Percentiles rank a stretch among this genome's conserved stretches.
Evolutionary conservation across 257 asterid genomes (phyloP).

Genomic region (Knoxia roxburghii): DNA sequence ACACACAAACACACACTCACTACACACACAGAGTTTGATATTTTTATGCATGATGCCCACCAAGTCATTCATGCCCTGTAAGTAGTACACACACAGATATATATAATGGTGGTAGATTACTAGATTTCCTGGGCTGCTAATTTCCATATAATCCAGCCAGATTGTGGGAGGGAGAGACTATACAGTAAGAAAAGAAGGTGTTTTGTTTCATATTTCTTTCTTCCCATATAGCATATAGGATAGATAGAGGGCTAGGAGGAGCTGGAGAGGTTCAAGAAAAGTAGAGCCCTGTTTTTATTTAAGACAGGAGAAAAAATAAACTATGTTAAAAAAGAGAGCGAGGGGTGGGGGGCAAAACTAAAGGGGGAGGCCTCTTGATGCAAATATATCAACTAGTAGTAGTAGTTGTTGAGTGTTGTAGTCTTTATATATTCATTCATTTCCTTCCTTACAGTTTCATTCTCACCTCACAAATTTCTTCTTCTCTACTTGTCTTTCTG

Average conservation of each 20-base stretch:
- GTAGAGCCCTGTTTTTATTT: conserved; percentile 28
- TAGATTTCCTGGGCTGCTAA: neutral
- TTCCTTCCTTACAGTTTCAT: conserved; percentile 18
- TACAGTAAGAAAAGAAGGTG: no score
- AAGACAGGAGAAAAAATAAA: conserved; percentile 18
- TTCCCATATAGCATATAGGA: no score
- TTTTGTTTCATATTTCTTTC: neutral
- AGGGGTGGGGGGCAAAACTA: neutral
- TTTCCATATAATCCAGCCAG: neutral
- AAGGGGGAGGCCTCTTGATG: conserved; percentile 5
- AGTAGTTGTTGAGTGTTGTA: no score
- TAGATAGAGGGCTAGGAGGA: no score
- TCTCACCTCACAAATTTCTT: conserved; percentile 22
- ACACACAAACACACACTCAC: neutral
- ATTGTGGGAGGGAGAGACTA: no score
- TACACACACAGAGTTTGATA: neutral
- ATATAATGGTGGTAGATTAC: neutral
- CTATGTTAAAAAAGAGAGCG: neutral
- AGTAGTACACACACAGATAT: neutral
- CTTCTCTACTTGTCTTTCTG: neutral
- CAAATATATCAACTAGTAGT: conserved; percentile 9
- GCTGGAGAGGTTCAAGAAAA: conserved; percentile 23
- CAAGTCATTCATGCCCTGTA: neutral
- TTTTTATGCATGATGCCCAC: neutral
- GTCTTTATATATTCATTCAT: conserved; percentile 22